Base-by-base conservation (phyloP, 2,329 filamentous ascomycete species). In the Rasamsonia emersonii region DNA sequence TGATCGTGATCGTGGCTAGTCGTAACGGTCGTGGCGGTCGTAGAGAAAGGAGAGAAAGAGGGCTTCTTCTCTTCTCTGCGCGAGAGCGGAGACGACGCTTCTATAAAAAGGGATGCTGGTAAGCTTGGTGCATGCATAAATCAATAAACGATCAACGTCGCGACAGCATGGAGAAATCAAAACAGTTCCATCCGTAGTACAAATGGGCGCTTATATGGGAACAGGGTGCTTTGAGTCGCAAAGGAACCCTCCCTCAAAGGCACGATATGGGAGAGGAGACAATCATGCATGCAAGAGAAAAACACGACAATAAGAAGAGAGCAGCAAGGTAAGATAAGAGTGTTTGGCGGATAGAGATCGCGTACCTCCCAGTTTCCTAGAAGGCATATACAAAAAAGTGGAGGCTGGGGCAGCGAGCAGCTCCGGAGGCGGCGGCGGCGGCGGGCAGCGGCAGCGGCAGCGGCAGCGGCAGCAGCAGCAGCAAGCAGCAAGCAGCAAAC, bases 1-100 rank as follows among this genome's bases (percentile, higher is more conserved):
- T 24, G 32, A 33, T 38, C 15, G 40, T 38, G 25, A 37, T 42
- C 38, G 40, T 42, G 34, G 33, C 24, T 34, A 26, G 31, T 49
- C 46, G 46, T 49, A 43, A 49, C 45, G 48, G 47, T 57, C 51
- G 51, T 55, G 41, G 50, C 46, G 46, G 46, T 50, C 44, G 45
- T 49, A n/a, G 9, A 27, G 24, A 29, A 24, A n/a, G 13, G 11
- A 6, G 14, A 21, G 29, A 33, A 38, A 39, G 32, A 14, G 32
- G 14, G 17, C 10, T 18, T 24, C 27, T 28, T 18, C n/a, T 37
- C 18, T 36, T 24, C 26, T 24, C 19, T 29, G 14, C 27, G 14
- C 5, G 24, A 11, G 8, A 23, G 20, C 8, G 11, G 11, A 23
- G 24, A 7, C 24, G 14, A 13, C 11, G 14, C 10, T 7, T 27